phyloP scores from a whole-genome alignment of 495 filamentous ascomycete genomes.

The Hypoxylon fuscum region DNA sequence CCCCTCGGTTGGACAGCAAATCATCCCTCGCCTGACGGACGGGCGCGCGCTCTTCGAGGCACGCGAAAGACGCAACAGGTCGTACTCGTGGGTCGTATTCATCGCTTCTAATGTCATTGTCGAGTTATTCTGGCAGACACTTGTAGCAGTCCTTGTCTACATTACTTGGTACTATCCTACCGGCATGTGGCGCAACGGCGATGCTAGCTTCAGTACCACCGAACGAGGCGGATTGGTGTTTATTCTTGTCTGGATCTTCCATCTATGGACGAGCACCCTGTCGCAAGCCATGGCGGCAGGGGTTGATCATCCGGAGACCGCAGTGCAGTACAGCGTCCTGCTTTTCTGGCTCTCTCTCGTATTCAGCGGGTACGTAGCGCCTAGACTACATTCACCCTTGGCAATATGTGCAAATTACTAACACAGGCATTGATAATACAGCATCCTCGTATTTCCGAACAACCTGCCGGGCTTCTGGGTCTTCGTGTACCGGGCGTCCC shows the following conservation, averaged over 20 bases:
- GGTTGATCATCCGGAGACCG: too few species aligned
- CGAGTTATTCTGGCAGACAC: conserved; percentile 76
- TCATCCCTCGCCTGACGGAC: conserved; percentile 82
- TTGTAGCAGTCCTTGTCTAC: conserved; percentile 74
- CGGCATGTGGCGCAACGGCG: conserved; percentile 75
- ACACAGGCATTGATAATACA: conserved; percentile 11
- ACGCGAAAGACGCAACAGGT: conserved; percentile 82
- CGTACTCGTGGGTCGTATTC: conserved; percentile 85
- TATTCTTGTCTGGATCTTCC: conserved; percentile 69
- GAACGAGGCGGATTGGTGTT: conserved; percentile 75
- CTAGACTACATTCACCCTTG: not conserved
- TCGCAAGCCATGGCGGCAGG: too few species aligned
- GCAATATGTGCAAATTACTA: not conserved
- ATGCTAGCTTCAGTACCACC: conserved; percentile 58
- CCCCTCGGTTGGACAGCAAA: conserved; percentile 76
- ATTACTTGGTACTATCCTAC: conserved; percentile 82
- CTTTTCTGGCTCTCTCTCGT: conserved; percentile 71
- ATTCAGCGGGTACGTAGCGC: conserved; percentile 77
- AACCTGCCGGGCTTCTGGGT: conserved; percentile 71
- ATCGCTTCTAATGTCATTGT: conserved; percentile 78
- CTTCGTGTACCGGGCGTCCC: conserved; percentile 73
- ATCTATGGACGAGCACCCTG: conserved; percentile 37
- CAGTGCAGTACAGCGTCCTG: conserved; percentile 54
- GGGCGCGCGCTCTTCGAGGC: conserved; percentile 83
- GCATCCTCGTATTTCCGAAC: conserved; percentile 63